These are phyloP conservation scores for Leccinum broughii DNA, from an alignment of 768 basidiomycete genomes.

Conservation along the genomic window DNA sequence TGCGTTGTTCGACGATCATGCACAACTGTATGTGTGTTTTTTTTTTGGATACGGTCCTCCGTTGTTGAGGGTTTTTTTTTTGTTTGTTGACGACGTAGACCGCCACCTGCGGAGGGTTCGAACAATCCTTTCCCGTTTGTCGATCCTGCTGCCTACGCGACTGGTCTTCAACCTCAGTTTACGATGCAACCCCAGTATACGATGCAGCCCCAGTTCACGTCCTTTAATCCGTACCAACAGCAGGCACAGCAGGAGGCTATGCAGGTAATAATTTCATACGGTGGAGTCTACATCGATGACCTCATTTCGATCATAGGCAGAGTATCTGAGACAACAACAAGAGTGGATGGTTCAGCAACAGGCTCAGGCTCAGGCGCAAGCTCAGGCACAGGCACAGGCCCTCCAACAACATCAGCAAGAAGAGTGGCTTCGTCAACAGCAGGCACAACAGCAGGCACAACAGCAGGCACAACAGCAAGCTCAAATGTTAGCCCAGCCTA, in stretches of 20 bases:
- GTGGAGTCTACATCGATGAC: not conserved
- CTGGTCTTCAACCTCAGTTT: constrained; percentile 68
- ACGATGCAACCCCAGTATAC: constrained; percentile 76
- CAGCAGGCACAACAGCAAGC: constrained; percentile 36
- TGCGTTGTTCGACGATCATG: constrained; percentile 83
- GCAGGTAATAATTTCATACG: constrained; percentile 41
- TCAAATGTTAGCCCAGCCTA: constrained; percentile 56
- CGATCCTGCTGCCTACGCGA: constrained; percentile 60
- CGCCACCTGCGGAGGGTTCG: constrained; percentile 32
- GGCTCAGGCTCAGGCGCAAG: constrained; percentile 25
- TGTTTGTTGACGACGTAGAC: constrained; percentile 21
- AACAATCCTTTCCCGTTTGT: constrained; percentile 62
- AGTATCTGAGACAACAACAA: constrained; percentile 53
- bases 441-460: constrained; percentile 59
- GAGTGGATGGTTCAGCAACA: constrained; percentile 74
- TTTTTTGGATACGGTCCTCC: constrained; percentile 3
- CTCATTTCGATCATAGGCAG: constrained; percentile 36
- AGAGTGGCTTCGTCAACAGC: constrained; percentile 64
- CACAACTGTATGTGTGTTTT: constrained; percentile 61
- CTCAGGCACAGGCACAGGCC: constrained; percentile 28
- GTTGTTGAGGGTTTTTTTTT: constrained; percentile 3
- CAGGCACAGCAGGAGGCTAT: constrained; percentile 89
- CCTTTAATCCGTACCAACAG: constrained; percentile 93
- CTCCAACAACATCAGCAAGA: constrained; percentile 51
- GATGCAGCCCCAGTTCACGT: constrained; percentile 82